Percentiles rank a stretch among this genome's conserved stretches.
Evolutionary conservation across 2,329 filamentous ascomycete genomes (phyloP).

Genomic region (Xylariaceae sp.): DNA sequence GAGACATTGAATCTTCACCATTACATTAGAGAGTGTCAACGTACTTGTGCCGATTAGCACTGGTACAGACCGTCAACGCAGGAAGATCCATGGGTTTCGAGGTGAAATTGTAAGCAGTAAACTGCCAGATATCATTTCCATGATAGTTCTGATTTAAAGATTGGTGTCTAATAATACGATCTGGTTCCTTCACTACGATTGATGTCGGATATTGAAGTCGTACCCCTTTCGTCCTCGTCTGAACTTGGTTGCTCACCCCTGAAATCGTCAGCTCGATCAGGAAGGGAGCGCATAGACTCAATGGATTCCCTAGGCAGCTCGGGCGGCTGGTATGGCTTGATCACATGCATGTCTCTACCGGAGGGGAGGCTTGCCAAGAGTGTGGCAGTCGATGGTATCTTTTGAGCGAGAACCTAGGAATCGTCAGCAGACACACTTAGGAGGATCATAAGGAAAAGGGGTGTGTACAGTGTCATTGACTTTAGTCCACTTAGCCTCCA

Average conservation of each 20-base stretch:
- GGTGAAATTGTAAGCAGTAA: neutral
- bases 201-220: slow-evolving; percentile 23
- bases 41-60: neutral
- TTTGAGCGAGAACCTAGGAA: slow-evolving; percentile 45
- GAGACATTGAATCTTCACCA: too few species aligned
- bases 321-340: slow-evolving; percentile 63
- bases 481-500: slow-evolving; percentile 84
- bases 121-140: neutral
- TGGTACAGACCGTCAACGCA: neutral
- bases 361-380: slow-evolving; percentile 77
- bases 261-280: slow-evolving; percentile 42
- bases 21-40: neutral
- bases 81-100: too few species aligned
- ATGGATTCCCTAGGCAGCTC: slow-evolving; percentile 60
- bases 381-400: slow-evolving; percentile 64
- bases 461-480: slow-evolving; percentile 75
- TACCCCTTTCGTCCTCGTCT: slow-evolving; percentile 36
- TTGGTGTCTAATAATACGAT: slow-evolving; percentile 30
- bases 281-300: slow-evolving; percentile 53
- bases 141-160: neutral
- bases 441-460: neutral
- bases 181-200: slow-evolving; percentile 28
- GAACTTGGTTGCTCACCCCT: slow-evolving; percentile 39
- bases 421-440: neutral
- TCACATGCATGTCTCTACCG: slow-evolving; percentile 75